Conservation (phyloP, 306 rosid genomes). For the Neltuma alba region DNA sequence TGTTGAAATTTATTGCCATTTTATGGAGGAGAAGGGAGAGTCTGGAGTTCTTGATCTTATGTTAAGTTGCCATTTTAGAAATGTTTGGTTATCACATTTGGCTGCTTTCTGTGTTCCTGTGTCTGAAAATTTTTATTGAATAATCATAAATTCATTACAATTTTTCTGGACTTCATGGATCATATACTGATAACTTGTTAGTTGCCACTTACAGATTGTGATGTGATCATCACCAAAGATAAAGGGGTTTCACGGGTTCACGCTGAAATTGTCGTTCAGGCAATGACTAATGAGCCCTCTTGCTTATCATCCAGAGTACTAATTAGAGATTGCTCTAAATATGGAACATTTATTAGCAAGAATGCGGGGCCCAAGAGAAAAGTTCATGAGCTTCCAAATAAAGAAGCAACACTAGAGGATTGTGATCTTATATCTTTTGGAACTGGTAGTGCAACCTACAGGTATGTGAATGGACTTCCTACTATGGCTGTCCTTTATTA, state of each 20-base stretch:
- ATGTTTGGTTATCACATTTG: background rate
- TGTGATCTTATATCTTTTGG: constrained; percentile 87
- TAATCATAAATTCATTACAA: background rate
- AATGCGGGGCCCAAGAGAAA: constrained; percentile 56
- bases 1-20: background rate
- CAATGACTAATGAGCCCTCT: constrained; percentile 52
- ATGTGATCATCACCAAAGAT: constrained; percentile 73
- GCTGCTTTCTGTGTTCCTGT: background rate
- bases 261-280: constrained; percentile 78
- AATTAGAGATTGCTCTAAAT: constrained; percentile 85
- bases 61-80: background rate
- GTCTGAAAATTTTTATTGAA: background rate
- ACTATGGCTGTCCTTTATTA: constrained; percentile 21
- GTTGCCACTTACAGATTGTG: constrained; percentile 67
- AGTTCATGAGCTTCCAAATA: constrained; percentile 78
- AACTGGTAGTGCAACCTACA: constrained; percentile 85
- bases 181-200: constrained; percentile 19
- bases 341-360: constrained; percentile 75
- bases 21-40: background rate
- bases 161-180: background rate
- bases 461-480: constrained; percentile 47
- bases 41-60: background rate
- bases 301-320: constrained; percentile 38
- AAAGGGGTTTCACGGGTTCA: constrained; percentile 96
- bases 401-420: constrained; percentile 67